phyloP scores from a whole-genome alignment of 73 alveolate species.

The Symbiodinium pilosum region DNA sequence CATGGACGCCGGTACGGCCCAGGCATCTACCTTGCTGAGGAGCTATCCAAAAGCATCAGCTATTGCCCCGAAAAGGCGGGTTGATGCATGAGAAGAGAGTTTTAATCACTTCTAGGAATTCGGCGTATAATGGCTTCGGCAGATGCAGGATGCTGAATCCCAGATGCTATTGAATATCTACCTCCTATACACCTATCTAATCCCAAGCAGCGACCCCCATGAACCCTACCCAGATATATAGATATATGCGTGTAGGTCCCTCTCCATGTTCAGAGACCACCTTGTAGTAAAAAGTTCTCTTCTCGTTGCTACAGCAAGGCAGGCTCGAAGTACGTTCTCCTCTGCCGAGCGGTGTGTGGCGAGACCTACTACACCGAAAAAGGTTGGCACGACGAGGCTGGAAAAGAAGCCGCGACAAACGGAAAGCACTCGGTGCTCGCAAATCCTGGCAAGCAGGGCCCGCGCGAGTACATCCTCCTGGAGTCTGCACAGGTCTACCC shows the following conservation, averaged over 20 bases:
- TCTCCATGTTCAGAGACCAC: no score
- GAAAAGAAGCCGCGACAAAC: neutral
- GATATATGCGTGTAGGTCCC: no score
- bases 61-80: conserved; percentile 38
- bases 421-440: conserved; percentile 38
- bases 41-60: conserved; percentile 51
- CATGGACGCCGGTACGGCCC: conserved; percentile 85
- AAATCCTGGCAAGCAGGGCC: conserved; percentile 63
- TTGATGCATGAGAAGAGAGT: neutral
- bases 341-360: conserved; percentile 71
- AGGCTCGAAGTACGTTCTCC: neutral
- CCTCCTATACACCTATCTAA: no score
- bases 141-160: no score
- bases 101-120: no score
- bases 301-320: neutral
- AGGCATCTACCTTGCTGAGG: conserved; percentile 69
- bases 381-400: conserved; percentile 67
- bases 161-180: no score
- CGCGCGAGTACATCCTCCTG: conserved; percentile 57
- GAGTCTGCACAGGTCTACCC: conserved; percentile 62
- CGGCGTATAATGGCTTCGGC: no score
- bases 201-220: no score
- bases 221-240: no score
- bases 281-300: no score
- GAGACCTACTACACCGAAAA: conserved; percentile 63